phyloP scores from a whole-genome alignment of 2,329 filamentous ascomycete species.

The Cryoendolithus antarcticus region DNA sequence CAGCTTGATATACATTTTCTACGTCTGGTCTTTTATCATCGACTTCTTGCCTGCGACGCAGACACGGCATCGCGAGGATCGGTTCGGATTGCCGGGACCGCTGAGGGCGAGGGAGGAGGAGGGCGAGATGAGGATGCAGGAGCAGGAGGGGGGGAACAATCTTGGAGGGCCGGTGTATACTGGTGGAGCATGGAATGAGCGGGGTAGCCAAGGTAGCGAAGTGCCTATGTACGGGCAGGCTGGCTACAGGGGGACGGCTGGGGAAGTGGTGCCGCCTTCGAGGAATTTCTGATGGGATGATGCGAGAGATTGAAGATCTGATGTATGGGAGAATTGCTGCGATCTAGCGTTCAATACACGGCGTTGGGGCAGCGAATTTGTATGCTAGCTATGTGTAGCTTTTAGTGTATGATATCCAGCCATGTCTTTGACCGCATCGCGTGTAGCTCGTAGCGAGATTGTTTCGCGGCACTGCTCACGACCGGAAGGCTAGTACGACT shows the following conservation, averaged over 20 bases:
- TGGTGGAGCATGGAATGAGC: conserved; percentile 11
- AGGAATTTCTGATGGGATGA: conserved; percentile 10
- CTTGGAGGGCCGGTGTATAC: conserved; percentile 22
- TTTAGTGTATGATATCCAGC: too few species aligned
- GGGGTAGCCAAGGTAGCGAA: conserved; percentile 12
- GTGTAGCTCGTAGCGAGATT: too few species aligned
- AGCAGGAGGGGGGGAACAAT: conserved; percentile 15
- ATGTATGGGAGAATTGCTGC: too few species aligned
- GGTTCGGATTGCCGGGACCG: conserved; percentile 14
- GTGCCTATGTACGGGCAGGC: conserved; percentile 9
- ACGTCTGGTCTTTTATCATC: conserved; percentile 66
- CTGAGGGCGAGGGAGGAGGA: conserved; percentile 24
- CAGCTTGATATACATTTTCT: conserved; percentile 76
- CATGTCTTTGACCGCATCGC: too few species aligned
- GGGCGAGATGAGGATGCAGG: conserved; percentile 18
- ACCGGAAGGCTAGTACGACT: too few species aligned
- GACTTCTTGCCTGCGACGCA: conserved; percentile 71
- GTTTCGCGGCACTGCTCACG: too few species aligned
- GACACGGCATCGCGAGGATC: conserved; percentile 37
- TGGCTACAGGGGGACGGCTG: conserved; percentile 1
- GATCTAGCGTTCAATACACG: too few species aligned
- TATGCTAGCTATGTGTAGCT: too few species aligned
- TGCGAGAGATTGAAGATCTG: neutral
- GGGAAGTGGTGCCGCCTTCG: conserved; percentile 6
- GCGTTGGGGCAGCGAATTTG: too few species aligned